Evolutionary conservation across 768 basidiomycete genomes (phyloP), one percentile per base, ranked within the genome.

Genomic region (Tylopilus vinaceipallidus): DNA sequence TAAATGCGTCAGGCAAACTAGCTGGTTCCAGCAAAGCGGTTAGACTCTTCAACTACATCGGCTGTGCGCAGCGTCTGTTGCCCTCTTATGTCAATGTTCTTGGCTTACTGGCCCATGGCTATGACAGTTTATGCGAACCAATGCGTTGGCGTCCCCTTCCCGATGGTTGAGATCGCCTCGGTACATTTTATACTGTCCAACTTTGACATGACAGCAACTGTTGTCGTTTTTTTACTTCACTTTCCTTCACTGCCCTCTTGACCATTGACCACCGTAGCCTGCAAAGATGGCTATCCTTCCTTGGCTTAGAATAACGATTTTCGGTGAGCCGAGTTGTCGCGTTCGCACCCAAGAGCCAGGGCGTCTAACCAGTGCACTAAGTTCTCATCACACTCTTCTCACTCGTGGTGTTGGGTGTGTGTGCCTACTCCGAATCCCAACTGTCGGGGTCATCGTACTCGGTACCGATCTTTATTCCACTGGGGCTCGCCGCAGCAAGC

Each of bases 241-340:
- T 52, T 26, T 41, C 10, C 52, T 43, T 42, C 37, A 38, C 6
- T 11, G 23, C 17, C 45, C 20, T 33, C 16, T 24, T 17, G 17
- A 24, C 24, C 40, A 35, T 33, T 35, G 24, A 14, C 37, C 19
- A 11, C 33, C 35, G 17, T 52, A 46, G 44, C 26, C 42, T 42
- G 43, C 27, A 3, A 54, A 50, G 41, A 62, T 62, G 60, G 58
- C 55, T 17, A 14, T 55, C 63, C 49, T 63, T 63, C 54, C 58
- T 53, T 60, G 40, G 29, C n/a, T 69, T 37, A 60, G 65, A 47
- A 24, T 30, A 10, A 38, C 48, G 24, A 4, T 56, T 24, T 65
- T 65, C 20, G 24, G 67, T 69, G 40, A 53, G 67, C 47, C 12
- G 10, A 6, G 10, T 16, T 26, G n/a, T 16, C n/a, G 10, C 20